These are phyloP conservation scores for Cladobotryum protrusum DNA, from an alignment of 2,329 filamentous ascomycete species.

Conservation along the genomic window DNA sequence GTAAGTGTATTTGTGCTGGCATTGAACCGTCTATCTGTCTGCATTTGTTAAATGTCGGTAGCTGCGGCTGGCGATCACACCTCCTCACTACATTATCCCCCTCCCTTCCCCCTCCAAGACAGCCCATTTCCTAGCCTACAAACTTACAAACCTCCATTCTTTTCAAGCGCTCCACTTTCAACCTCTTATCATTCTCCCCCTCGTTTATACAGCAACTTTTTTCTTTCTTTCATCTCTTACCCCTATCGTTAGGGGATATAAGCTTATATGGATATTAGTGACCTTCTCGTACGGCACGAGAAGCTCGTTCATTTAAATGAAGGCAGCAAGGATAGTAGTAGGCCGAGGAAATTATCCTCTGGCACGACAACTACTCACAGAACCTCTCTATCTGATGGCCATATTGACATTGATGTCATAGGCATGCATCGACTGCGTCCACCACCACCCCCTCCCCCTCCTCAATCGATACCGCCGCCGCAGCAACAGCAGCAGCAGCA, in stretches of 20 bases:
- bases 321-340: slow-evolving; percentile 47
- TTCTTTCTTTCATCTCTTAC: not conserved
- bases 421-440: slow-evolving; percentile 31
- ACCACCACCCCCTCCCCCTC: slow-evolving; percentile 14
- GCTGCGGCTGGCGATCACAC: too few relatives aligned
- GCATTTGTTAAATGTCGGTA: too few relatives aligned
- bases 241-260: not conserved
- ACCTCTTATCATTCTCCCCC: not conserved
- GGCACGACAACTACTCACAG: slow-evolving; percentile 35
- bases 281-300: slow-evolving; percentile 57
- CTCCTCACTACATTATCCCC: slow-evolving; percentile 11
- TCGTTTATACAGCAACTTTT: not conserved
- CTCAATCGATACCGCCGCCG: slow-evolving; percentile 10
- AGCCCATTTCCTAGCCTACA: not conserved
- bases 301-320: slow-evolving; percentile 60
- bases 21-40: too few relatives aligned
- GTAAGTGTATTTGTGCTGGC: slow-evolving; percentile 33
- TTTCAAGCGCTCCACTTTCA: slow-evolving; percentile 3
- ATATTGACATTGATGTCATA: slow-evolving; percentile 42
- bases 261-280: slow-evolving; percentile 58
- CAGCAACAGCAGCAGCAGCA: slow-evolving; percentile 20
- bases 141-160: not conserved
- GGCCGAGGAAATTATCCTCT: slow-evolving; percentile 47
- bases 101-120: not conserved
- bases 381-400: slow-evolving; percentile 41